Evolutionary conservation across 352 stramenopile genomes (phyloP), one percentile per base, ranked within the genome.

Genomic region (Pythium volutum): DNA sequence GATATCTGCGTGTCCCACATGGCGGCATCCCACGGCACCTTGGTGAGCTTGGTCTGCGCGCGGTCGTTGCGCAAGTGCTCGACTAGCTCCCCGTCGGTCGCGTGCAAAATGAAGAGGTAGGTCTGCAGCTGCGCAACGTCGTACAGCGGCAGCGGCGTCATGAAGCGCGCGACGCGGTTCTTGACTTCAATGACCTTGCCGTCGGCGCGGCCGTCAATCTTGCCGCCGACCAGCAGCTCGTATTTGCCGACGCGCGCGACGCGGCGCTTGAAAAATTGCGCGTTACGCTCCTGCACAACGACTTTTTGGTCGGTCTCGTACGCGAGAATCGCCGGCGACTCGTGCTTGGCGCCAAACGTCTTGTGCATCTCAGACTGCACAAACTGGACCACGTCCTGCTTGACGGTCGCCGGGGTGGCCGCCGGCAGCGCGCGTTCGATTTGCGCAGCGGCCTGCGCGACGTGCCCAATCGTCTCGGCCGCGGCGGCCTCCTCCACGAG

Each of bases 121-220:
- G 86, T 95, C 72, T 93, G 84, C 54, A 95, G 63, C 61, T 95
- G 86, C 1, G 81, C 80, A 10, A 95, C 42, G 64, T 95, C 86
- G 64, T 95, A 95, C 62, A 73, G 77, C 7, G 86, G 86, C 55
- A 95, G 62, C 12, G 86, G 86, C 26, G 66, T 74, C 25, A 91
- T 75, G 66, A 95, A 95, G 14, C 60, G 53, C 34, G 71, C 77
- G 56, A 95, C 53, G 46, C 86, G 73, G 68, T 95, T 95, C 70
- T 95, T 95, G 36, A 95, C 84, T 53, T 95, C 86, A 46, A 95
- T 77, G 18, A 95, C 84, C 38, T 84, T 91, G 49, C 81, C 81
- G 59, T 89, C 81, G 2, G 73, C 75, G 57, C 74, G 75, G 22
- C 86, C 86, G 64, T 95, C 86, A 59, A 95, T 92, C 53, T 91